Base-by-base conservation (phyloP, 1,284 basidiomycete species). In the Marasmius oreades region DNA sequence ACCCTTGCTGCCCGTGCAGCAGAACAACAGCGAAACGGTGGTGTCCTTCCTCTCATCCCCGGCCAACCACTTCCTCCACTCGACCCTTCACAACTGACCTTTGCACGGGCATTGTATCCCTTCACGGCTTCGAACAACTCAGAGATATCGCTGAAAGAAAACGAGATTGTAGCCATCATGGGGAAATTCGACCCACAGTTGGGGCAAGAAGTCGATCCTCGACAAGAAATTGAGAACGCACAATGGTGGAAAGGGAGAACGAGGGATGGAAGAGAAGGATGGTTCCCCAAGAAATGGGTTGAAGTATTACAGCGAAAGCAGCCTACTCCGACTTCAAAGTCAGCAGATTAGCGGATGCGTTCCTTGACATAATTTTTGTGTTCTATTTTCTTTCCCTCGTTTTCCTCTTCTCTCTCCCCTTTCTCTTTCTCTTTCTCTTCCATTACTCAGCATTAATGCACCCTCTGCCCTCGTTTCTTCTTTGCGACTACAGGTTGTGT, bases 201-300 rank as follows among this genome's bases (percentile, higher is more conserved):
- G 0, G 85, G 88, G 0, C 74, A 73, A 59, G 86, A 90, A 62
- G 82, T 86, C 4, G 86, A 90, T 63, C 88, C 88, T n/a, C 74
- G 88, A 55, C 63, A 83, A 37, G 88, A 88, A 51, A 82, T 89
- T 23, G 86, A 87, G 57, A 82, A 81, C 14, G 62, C 53, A 37
- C 93, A 95, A 50, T 99, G 97, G 96, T 99, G 95, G 95, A 89
- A 89, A 69, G 96, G 96, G 0, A 77, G 96, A 52, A 96, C 93
- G 59, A 81, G 96, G 57, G 95, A 99, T 64, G 97, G 96, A 0
- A 80, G 90, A 60, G 88, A 93, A 63, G 96, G 96, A 0, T 99
- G 95, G 95, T 98, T 99, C 82, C 96, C 96, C 1, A 85, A 80
- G 62, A 95, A 92, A 64, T 95, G 89, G 81, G 92, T 94, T 4